Evolutionary conservation across 2,329 filamentous ascomycete genomes (phyloP), one percentile per base, ranked within the genome.

Genomic region (Cryphonectria radicalis): DNA sequence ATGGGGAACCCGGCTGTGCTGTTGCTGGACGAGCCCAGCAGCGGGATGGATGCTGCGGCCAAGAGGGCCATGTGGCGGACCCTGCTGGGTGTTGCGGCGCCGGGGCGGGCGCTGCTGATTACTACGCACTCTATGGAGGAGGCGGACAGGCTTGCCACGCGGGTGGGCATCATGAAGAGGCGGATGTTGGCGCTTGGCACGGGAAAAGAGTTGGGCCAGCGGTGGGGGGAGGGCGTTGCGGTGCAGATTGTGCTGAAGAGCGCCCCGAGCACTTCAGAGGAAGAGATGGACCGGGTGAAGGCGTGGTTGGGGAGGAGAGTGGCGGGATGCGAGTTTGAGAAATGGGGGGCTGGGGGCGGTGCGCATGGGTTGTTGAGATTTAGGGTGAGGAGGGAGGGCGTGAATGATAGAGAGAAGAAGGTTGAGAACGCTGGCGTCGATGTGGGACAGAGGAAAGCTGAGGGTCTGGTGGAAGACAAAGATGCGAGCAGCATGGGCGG

Each of bases 51-150:
- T 76, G 94, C 95, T 0, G 94, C 93, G 0, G 92, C 93, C 0
- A 98, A 98, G 80, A 89, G 95, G 59, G 88, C 97, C 74, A 97
- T 98, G 93, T 98, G 95, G 95, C 89, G 89, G 70, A 97, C 94
- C 0, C 85, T 98, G 0, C 57, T 70, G 1, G 88, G 89, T 4
- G 87, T 90, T 1, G 71, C 71, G 8, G 90, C 92, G 0, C 88
- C 90, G 0, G 94, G 94, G 0, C 88, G 95, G n/a, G 93, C 91
- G 0, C 89, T 98, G 22, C 85, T 98, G 1, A 87, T 98, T 25
- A 98, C 95, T 0, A 98, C 95, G 0, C 95, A 98, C 80, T 93
- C 90, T 65, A 97, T 98, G 94, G 95, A 98, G 79, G 95, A 98
- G 81, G 95, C 95, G 0, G 94, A 97, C 77, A 94, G 94, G 0